Percentiles rank a stretch among this genome's conserved stretches.
phyloP scores from a whole-genome alignment of 805 yeast genomes.

The Saccharomycopsis oosterbeekiorum region DNA sequence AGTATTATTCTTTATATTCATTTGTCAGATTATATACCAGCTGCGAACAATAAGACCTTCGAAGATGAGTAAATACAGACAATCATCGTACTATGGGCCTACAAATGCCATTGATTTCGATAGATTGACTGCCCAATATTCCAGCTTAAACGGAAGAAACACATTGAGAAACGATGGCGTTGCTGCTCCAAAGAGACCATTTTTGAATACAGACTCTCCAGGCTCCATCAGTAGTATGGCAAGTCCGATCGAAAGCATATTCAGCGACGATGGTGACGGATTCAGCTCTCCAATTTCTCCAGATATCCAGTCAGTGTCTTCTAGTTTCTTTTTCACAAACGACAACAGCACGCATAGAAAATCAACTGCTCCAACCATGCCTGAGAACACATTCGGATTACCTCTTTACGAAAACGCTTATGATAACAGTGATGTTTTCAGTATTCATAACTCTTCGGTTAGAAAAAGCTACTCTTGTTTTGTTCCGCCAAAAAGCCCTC shows the following conservation, averaged over 20 bases:
- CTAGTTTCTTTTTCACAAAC: not conserved
- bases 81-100: not conserved
- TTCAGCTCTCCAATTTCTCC: not conserved
- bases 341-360: not conserved
- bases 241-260: conserved; percentile 6
- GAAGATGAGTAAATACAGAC: not conserved
- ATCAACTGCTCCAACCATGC: not conserved
- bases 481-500: not conserved
- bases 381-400: not conserved
- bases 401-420: not conserved
- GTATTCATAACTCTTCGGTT: not conserved
- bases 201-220: not conserved
- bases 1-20: too few species aligned
- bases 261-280: conserved; percentile 4
- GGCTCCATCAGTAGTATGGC: not conserved
- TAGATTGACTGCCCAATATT: not conserved
- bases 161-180: not conserved
- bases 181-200: not conserved
- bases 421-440: not conserved
- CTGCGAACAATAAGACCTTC: not conserved
- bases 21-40: too few species aligned
- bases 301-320: not conserved
- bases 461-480: not conserved
- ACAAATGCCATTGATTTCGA: not conserved
- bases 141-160: not conserved